phyloP scores from a whole-genome alignment of 2,329 filamentous ascomycete species.

The Fusarium sp. region DNA sequence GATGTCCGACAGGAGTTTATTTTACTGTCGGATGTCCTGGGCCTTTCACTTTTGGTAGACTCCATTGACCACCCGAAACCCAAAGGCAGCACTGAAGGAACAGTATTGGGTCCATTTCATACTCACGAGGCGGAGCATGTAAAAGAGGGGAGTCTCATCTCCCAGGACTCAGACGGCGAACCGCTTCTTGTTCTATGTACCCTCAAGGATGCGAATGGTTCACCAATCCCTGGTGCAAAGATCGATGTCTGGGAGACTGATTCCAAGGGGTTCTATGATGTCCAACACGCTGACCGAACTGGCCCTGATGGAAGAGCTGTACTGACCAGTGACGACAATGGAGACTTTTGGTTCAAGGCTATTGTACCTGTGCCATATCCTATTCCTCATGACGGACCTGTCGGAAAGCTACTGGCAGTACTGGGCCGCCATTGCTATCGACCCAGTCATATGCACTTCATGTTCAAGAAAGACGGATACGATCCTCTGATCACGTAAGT shows the following conservation, averaged over 20 bases:
- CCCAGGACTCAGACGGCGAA: conserved; percentile 71
- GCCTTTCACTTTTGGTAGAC: conserved; percentile 78
- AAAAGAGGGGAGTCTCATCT: conserved; percentile 65
- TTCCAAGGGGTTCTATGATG: conserved; percentile 77
- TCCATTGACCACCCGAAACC: conserved; percentile 82
- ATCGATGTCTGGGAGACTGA: conserved; percentile 86
- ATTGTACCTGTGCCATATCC: conserved; percentile 88
- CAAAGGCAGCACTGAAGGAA: conserved; percentile 72
- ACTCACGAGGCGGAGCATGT: conserved; percentile 72
- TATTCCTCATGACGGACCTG: conserved; percentile 85
- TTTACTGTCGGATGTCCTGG: conserved; percentile 77
- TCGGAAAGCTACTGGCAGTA: conserved; percentile 73
- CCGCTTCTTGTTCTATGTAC: conserved; percentile 74
- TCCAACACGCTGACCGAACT: conserved; percentile 70
- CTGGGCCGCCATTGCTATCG: conserved; percentile 80
- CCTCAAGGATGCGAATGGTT: conserved; percentile 68
- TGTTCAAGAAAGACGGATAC: conserved; percentile 68
- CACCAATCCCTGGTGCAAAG: conserved; percentile 68
- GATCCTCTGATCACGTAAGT: conserved; percentile 26
- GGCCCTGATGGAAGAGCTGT: conserved; percentile 48
- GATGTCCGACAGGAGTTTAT: conserved; percentile 82
- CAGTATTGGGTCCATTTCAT: conserved; percentile 84
- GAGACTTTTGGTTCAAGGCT: conserved; percentile 78
- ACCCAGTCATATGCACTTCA: conserved; percentile 86
- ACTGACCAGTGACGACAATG: conserved; percentile 42